Evolutionary conservation across 2,329 filamentous ascomycete genomes (phyloP).

Genomic region (Calonectria honghensis): DNA sequence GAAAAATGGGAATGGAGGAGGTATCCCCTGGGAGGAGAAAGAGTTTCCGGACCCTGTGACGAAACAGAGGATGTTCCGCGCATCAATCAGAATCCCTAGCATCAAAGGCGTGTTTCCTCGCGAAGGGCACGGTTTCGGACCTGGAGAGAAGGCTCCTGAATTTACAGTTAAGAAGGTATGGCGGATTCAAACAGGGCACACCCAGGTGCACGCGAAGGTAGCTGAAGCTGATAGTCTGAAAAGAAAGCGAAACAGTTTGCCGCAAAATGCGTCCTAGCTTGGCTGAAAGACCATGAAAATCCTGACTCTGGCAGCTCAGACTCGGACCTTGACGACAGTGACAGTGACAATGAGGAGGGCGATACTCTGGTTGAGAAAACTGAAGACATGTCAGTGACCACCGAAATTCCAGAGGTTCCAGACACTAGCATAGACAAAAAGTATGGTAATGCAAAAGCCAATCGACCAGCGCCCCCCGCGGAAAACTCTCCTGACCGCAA

Average conservation of each 20-base stretch:
- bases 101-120: slow-evolving; percentile 52
- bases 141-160: slow-evolving; percentile 54
- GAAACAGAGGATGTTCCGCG: slow-evolving; percentile 49
- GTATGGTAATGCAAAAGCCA: not conserved
- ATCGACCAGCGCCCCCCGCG: slow-evolving; percentile 29
- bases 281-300: slow-evolving; percentile 54
- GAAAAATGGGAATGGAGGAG: slow-evolving; percentile 14
- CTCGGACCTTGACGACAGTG: not conserved
- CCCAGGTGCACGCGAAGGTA: no score
- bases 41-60: not conserved
- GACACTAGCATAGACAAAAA: not conserved
- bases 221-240: not conserved
- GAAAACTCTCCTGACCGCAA: slow-evolving; percentile 38
- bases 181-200: not conserved
- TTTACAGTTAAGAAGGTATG: slow-evolving; percentile 69
- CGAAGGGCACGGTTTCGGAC: slow-evolving; percentile 59
- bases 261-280: slow-evolving; percentile 68
- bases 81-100: slow-evolving; percentile 51
- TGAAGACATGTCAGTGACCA: not conserved
- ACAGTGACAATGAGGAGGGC: not conserved
- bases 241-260: slow-evolving; percentile 72
- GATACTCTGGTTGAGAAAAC: not conserved
- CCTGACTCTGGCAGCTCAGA: not conserved
- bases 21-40: slow-evolving; percentile 29
- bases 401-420: not conserved